Conservation (phyloP, 345 rosid genomes). For the Hirschfeldia incana region DNA sequence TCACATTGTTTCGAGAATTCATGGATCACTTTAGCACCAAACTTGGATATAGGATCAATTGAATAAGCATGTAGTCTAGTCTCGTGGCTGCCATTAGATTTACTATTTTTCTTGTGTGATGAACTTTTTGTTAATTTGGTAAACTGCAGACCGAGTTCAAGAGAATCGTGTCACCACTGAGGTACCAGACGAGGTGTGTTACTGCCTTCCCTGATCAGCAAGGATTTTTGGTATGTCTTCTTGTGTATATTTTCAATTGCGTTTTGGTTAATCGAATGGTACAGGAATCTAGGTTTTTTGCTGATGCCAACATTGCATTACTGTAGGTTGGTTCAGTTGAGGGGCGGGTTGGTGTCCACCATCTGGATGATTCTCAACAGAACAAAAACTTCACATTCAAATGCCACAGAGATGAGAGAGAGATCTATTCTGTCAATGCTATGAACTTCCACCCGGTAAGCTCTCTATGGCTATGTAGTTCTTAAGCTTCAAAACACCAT, state of each 20-base stretch:
- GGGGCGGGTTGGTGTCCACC: slow-evolving; percentile 97
- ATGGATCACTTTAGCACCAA: not conserved
- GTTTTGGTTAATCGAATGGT: not conserved
- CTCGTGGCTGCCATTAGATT: not conserved
- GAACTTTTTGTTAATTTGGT: slow-evolving; percentile 13
- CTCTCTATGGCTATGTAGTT: slow-evolving; percentile 11
- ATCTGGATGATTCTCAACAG: slow-evolving; percentile 85
- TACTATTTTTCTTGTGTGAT: not conserved
- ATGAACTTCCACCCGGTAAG: slow-evolving; percentile 97
- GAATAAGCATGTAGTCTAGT: not conserved
- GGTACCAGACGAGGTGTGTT: slow-evolving; percentile 95
- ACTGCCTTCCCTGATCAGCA: slow-evolving; percentile 99
- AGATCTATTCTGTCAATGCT: slow-evolving; percentile 90
- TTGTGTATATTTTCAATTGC: not conserved
- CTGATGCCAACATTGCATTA: not conserved
- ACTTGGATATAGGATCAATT: not conserved
- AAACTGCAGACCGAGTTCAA: slow-evolving; percentile 73
- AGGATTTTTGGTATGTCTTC: slow-evolving; percentile 79
- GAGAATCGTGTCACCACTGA: slow-evolving; percentile 82
- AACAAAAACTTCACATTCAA: slow-evolving; percentile 87
- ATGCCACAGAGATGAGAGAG: slow-evolving; percentile 91
- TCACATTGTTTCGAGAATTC: not conserved
- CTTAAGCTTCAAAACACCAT: slow-evolving; percentile 3
- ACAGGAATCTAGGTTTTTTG: slow-evolving; percentile 15
- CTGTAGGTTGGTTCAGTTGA: slow-evolving; percentile 95